A percentile compares a stretch with the other conserved stretches of the same genome.
Conservation (phyloP, 768 basidiomycete species). For the Terana coerulea region DNA sequence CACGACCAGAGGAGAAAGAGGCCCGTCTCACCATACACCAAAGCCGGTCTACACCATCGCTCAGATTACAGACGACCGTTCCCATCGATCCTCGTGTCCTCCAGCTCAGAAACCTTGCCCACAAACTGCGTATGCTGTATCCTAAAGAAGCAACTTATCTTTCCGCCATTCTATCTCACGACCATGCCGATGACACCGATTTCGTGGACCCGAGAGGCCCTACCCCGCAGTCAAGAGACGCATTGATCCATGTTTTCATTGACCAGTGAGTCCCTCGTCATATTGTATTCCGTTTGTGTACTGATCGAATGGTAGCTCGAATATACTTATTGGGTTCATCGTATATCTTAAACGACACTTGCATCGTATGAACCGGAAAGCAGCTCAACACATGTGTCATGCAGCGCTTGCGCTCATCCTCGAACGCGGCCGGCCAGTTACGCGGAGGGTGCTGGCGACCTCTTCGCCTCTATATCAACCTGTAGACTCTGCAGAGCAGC, state of each 20-base stretch:
- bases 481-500: constrained; percentile 63
- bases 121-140: constrained; percentile 52
- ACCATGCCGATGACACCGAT: constrained; percentile 22
- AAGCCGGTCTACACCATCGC: constrained; percentile 44
- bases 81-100: constrained; percentile 45
- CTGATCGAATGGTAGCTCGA: constrained; percentile 51
- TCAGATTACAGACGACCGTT: constrained; percentile 34
- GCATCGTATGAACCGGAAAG: constrained; percentile 32
- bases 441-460: constrained; percentile 71
- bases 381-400: constrained; percentile 60
- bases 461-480: constrained; percentile 84
- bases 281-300: neutral
- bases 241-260: constrained; percentile 42
- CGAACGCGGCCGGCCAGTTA: constrained; percentile 76
- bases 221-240: constrained; percentile 26
- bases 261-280: constrained; percentile 48
- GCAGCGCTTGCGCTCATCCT: constrained; percentile 73
- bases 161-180: constrained; percentile 25
- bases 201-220: constrained; percentile 37
- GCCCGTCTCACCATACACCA: constrained; percentile 32
- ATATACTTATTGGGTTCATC: constrained; percentile 83
- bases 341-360: constrained; percentile 58
- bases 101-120: constrained; percentile 51
- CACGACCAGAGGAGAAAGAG: constrained; percentile 3
- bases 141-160: constrained; percentile 42